These are phyloP conservation scores for Olyra latifolia DNA, from an alignment of 176 grass and related monocot genomes.

Conservation along the genomic window DNA sequence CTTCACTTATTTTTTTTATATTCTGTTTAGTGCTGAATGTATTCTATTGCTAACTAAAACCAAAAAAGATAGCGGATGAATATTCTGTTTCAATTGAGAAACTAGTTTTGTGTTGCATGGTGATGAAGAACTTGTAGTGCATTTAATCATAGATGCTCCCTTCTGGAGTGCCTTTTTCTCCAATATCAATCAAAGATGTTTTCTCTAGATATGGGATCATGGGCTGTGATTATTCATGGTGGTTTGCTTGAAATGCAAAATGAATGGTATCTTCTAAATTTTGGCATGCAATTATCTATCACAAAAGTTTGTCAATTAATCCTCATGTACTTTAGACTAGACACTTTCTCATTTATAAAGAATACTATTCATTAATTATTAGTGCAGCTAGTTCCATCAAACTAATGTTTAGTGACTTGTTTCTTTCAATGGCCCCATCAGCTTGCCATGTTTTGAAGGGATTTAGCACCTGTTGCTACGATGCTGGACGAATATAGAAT, in stretches of 20 bases:
- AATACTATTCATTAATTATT: slow-evolving; percentile 3
- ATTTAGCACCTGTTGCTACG: slow-evolving; percentile 2
- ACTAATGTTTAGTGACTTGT: slow-evolving; percentile 18
- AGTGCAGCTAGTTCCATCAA: slow-evolving; percentile 22
- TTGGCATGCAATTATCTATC: background rate
- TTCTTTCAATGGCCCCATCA: slow-evolving; percentile 16
- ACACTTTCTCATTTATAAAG: background rate
- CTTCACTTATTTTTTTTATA: slow-evolving; percentile 5
- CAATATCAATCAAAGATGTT: background rate
- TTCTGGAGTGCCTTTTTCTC: background rate
- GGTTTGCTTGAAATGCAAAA: background rate
- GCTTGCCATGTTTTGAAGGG: background rate
- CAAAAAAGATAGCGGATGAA: background rate
- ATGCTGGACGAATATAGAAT: background rate
- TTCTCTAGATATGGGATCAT: background rate
- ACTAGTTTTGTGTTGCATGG: background rate
- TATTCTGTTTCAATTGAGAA: background rate
- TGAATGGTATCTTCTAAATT: background rate
- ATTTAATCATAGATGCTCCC: background rate
- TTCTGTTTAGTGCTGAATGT: slow-evolving; percentile 1
- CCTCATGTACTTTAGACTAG: background rate
- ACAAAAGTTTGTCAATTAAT: background rate
- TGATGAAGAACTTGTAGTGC: slow-evolving; percentile 3
- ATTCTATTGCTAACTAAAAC: background rate
- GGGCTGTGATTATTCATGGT: background rate